phyloP scores from a whole-genome alignment of 345 rosid genomes.

The Draba incana region DNA sequence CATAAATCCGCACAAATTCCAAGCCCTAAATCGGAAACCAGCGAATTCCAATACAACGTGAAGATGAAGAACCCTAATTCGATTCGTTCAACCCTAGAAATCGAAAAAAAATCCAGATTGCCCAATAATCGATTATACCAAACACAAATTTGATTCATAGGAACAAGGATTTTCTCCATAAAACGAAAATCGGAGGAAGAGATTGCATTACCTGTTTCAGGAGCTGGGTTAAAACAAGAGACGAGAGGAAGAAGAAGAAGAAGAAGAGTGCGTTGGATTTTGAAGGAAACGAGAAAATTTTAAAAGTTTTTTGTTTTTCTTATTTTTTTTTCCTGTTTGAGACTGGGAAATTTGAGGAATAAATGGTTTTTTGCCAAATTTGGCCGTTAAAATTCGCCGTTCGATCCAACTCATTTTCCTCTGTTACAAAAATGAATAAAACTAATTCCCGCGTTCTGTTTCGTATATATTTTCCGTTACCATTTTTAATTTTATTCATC shows the following conservation, averaged over 20 bases:
- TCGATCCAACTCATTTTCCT: constrained; percentile 38
- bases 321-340: background rate
- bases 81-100: background rate
- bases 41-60: too few species aligned
- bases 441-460: constrained; percentile 43
- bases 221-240: constrained; percentile 19
- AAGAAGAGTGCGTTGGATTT: constrained; percentile 11
- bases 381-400: constrained; percentile 35
- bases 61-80: background rate
- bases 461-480: constrained; percentile 24
- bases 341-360: constrained; percentile 11
- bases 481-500: background rate
- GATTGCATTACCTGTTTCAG: constrained; percentile 17
- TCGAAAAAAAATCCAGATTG: background rate
- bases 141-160: background rate
- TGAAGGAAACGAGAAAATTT: background rate
- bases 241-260: constrained; percentile 14
- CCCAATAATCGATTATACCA: background rate
- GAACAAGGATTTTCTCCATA: background rate
- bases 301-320: background rate
- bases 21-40: background rate
- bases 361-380: constrained; percentile 34
- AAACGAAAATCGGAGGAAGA: background rate
- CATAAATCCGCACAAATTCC: background rate
- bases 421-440: background rate